A percentile compares a stretch with the other conserved stretches of the same genome.
Conservation (phyloP, 2,329 filamentous ascomycete species). For the Verticillium zaregamsianum region DNA sequence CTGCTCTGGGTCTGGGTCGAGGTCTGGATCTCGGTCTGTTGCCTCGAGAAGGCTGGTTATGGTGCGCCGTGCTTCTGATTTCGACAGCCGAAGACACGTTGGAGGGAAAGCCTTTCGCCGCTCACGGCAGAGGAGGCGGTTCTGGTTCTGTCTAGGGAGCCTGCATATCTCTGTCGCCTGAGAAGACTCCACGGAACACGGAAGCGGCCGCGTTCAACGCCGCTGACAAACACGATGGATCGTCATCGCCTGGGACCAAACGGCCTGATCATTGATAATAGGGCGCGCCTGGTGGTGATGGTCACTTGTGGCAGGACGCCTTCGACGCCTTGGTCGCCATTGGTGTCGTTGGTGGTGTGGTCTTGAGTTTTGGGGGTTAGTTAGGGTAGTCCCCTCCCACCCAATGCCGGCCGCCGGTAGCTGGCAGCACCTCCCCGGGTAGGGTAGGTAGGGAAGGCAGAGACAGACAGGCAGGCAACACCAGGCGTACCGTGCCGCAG, state of each 20-base stretch:
- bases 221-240: background rate
- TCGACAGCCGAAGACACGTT: background rate
- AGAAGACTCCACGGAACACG: no score
- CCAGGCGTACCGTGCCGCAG: background rate
- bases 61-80: background rate
- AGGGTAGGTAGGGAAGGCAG: background rate
- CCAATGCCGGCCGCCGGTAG: no score
- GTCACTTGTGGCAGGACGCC: background rate
- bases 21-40: conserved; percentile 1
- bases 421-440: no score
- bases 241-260: background rate
- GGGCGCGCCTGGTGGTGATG: background rate
- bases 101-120: background rate
- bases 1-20: background rate
- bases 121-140: no score
- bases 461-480: background rate
- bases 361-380: background rate
- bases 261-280: background rate
- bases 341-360: background rate
- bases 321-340: background rate
- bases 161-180: no score
- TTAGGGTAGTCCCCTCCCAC: background rate
- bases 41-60: background rate
- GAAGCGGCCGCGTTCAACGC: no score
- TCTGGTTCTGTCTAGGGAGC: no score